Evolutionary conservation across 345 rosid genomes (phyloP).

Genomic region (Acer campestre): DNA sequence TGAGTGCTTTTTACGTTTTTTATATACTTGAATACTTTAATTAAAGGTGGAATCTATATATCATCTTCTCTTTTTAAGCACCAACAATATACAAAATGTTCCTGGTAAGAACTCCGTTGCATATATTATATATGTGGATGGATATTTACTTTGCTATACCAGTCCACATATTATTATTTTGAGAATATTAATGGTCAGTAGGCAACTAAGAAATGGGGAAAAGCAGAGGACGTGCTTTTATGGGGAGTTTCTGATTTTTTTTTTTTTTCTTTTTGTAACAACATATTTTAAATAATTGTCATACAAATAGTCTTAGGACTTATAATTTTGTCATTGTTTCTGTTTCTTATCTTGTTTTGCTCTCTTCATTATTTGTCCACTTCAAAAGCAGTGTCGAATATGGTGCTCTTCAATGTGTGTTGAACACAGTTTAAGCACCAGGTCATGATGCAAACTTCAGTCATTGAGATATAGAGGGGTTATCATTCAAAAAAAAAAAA

Average conservation of each 20-base stretch:
- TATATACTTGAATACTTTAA: neutral
- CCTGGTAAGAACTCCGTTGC: neutral
- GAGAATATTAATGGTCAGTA: neutral
- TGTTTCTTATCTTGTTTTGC: neutral
- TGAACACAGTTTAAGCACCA: neutral
- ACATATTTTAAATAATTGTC: neutral
- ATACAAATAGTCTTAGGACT: neutral
- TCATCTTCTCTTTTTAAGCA: neutral
- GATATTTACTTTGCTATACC: neutral
- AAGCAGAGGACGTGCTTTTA: neutral
- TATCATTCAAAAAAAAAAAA: too few relatives aligned
- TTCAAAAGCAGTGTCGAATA: neutral
- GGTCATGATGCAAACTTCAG: neutral
- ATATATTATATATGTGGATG: too few relatives aligned
- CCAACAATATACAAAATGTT: neutral
- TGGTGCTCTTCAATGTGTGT: neutral
- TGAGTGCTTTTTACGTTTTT: neutral
- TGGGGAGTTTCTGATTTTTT: neutral
- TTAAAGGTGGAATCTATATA: neutral
- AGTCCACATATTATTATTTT: neutral
- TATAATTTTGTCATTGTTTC: neutral
- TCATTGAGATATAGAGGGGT: neutral
- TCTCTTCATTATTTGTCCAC: neutral
- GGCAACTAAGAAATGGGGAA: neutral
- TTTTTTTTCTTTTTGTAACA: neutral